Evolutionary conservation across 2,329 filamentous ascomycete species (phyloP).

Genomic region (Pestalotiopsis fici): DNA sequence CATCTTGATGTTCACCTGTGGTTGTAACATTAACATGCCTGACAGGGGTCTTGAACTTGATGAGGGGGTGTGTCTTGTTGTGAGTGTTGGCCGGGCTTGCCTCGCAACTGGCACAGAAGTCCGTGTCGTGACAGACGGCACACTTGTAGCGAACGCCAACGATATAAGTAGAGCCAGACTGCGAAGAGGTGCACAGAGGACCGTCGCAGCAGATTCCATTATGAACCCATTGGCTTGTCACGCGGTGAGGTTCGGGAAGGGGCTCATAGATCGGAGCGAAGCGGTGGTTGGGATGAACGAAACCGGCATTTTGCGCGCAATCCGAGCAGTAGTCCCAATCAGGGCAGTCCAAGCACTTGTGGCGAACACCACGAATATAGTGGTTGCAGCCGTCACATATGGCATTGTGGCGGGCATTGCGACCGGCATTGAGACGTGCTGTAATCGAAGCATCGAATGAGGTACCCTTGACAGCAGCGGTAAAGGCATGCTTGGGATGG

Average conservation of each 20-base stretch:
- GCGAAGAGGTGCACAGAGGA: slow-evolving; percentile 72
- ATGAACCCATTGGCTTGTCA: slow-evolving; percentile 57
- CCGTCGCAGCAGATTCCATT: slow-evolving; percentile 93
- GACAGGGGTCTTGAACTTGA: slow-evolving; percentile 95
- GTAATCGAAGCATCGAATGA: slow-evolving; percentile 62
- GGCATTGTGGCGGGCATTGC: slow-evolving; percentile 80
- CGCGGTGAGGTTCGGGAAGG: slow-evolving; percentile 42
- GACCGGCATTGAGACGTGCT: slow-evolving; percentile 74
- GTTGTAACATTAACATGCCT: slow-evolving; percentile 87
- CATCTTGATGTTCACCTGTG: slow-evolving; percentile 72
- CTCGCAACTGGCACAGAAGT: slow-evolving; percentile 95
- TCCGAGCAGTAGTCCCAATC: slow-evolving; percentile 93
- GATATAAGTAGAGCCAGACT: slow-evolving; percentile 68
- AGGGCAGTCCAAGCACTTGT: slow-evolving; percentile 96
- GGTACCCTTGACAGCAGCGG: slow-evolving; percentile 64
- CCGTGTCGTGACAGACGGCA: slow-evolving; percentile 89
- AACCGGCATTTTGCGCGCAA: slow-evolving; percentile 68
- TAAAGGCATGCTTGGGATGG: slow-evolving; percentile 83
- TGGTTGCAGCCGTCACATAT: slow-evolving; percentile 94
- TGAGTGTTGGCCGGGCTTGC: slow-evolving; percentile 81
- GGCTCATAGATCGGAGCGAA: slow-evolving; percentile 87
- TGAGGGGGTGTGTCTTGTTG: slow-evolving; percentile 93
- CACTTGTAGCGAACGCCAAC: slow-evolving; percentile 93
- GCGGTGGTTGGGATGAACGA: slow-evolving; percentile 79
- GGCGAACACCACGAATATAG: slow-evolving; percentile 82